Evolutionary conservation across 1,139 yeast species (phyloP), one percentile per base, ranked within the genome.

Genomic region (Nakaseomyces bracarensis): DNA sequence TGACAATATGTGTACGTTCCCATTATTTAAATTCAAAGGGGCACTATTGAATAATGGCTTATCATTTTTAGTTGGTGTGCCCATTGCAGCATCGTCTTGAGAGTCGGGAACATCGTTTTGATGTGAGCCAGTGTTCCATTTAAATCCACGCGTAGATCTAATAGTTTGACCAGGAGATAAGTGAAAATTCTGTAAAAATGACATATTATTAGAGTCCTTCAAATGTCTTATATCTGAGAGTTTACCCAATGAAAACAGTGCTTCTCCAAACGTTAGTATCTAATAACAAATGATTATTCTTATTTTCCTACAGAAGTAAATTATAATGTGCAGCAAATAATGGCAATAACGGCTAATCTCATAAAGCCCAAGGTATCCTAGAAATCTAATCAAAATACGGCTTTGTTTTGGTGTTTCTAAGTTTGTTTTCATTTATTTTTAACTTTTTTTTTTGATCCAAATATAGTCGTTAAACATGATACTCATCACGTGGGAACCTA

Each of bases 141-240:
- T 61, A 46, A 61, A 61, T 3, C 65, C 65, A 49, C 65, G 52
- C 4, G 64, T 58, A 16, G 65, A 58, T 34, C 63, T 54, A 13
- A 61, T 60, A n/a, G 65, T 61, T 42, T 61, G 63, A 8, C 63
- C 63, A 23, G 63, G 63, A 46, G 60, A 58, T 39, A 60, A 40
- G 46, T 59, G 63, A 42, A 56, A 54, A 38, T 18, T 42, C 20
- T 43, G 39, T 20, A 37, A 16, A 6, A 37, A 37, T 3, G 39
- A 28, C 39, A 37, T 37, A 18, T 18, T 4, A n/a, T n/a, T n/a
- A n/a, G n/a, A n/a, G n/a, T n/a, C n/a, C n/a, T n/a, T n/a, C n/a
- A n/a, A n/a, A n/a, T n/a, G n/a, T n/a, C n/a, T n/a, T n/a, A n/a
- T n/a, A n/a, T n/a, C n/a, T n/a, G n/a, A n/a, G n/a, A n/a, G n/a